These are phyloP conservation scores for Saccharomycopsis capsularis DNA, from an alignment of 805 yeast genomes.

Conservation along the genomic window DNA sequence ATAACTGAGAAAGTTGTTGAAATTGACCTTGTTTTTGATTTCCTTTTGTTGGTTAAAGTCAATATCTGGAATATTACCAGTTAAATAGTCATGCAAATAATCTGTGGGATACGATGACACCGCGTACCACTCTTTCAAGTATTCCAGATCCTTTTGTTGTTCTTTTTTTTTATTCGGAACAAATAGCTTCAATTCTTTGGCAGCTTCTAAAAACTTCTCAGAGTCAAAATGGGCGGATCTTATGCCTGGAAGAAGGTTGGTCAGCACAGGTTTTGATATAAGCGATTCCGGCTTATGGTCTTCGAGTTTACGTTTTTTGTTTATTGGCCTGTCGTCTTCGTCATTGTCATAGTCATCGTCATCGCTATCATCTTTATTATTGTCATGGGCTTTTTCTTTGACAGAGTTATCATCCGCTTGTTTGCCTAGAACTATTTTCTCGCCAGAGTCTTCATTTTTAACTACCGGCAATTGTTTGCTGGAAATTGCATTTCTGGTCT, in stretches of 20 bases:
- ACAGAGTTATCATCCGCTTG: background rate
- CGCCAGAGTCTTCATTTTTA: background rate
- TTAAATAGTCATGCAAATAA: slow-evolving; percentile 67
- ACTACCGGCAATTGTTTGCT: too few relatives aligned
- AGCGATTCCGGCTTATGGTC: background rate
- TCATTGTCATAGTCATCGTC: slow-evolving; percentile 20
- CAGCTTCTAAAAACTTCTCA: slow-evolving; percentile 61
- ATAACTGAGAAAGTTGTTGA: slow-evolving; percentile 76
- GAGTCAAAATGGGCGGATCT: slow-evolving; percentile 68
- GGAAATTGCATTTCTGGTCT: too few relatives aligned
- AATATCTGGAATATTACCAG: slow-evolving; percentile 81
- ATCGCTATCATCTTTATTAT: slow-evolving; percentile 21
- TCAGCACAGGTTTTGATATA: too few relatives aligned
- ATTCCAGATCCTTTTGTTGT: slow-evolving; percentile 63
- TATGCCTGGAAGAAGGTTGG: too few relatives aligned
- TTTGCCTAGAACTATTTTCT: background rate
- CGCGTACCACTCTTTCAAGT: slow-evolving; percentile 66
- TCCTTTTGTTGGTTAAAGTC: slow-evolving; percentile 74
- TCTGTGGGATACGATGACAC: slow-evolving; percentile 85
- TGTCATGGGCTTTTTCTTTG: background rate
- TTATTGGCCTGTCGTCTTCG: slow-evolving; percentile 13
- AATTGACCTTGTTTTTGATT: slow-evolving; percentile 87
- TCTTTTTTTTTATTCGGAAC: slow-evolving; percentile 53
- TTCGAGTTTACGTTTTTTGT: background rate
- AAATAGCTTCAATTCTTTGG: slow-evolving; percentile 52